A percentile compares a stretch with the other conserved stretches of the same genome.
These are phyloP conservation scores for Suhomyces panamericanus DNA, from an alignment of 1,139 yeast genomes.

Conservation along the genomic window DNA sequence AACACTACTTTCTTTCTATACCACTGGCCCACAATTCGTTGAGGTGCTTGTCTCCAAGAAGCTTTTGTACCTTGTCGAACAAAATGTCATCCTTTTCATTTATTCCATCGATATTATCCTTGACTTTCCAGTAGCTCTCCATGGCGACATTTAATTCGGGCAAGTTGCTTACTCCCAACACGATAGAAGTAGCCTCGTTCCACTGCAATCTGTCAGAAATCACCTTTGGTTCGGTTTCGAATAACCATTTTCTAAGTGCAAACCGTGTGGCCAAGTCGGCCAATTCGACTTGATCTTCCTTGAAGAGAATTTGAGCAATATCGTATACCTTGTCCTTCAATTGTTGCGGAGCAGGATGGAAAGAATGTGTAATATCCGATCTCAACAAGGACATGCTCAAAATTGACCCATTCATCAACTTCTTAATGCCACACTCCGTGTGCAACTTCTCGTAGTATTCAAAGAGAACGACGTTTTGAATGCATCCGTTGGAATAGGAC, in stretches of 20 bases:
- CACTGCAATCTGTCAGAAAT: slow-evolving; percentile 18
- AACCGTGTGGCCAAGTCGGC: slow-evolving; percentile 82
- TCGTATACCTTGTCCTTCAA: slow-evolving; percentile 55
- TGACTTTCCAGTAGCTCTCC: slow-evolving; percentile 54
- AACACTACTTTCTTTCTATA: slow-evolving; percentile 25
- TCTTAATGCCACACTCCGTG: slow-evolving; percentile 53
- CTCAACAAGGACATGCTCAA: slow-evolving; percentile 85
- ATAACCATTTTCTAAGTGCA: slow-evolving; percentile 64
- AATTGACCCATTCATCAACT: slow-evolving; percentile 77
- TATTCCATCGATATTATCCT: slow-evolving; percentile 28
- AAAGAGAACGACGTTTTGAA: slow-evolving; percentile 68
- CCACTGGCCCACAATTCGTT: slow-evolving; percentile 79
- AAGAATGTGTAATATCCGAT: slow-evolving; percentile 62
- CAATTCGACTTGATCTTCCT: slow-evolving; percentile 50
- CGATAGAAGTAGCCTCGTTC: slow-evolving; percentile 55
- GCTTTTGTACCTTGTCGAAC: slow-evolving; percentile 43
- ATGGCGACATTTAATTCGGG: slow-evolving; percentile 66
- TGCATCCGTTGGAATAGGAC: slow-evolving; percentile 79
- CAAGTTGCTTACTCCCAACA: slow-evolving; percentile 69
- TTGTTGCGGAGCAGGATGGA: slow-evolving; percentile 79
- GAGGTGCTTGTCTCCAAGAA: slow-evolving; percentile 50
- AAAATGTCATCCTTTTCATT: slow-evolving; percentile 44
- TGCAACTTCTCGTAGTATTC: slow-evolving; percentile 52
- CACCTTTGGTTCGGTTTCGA: slow-evolving; percentile 21
- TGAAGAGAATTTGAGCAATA: slow-evolving; percentile 49